Evolutionary conservation across 768 basidiomycete genomes (phyloP).

Genomic region (Lentinus brumalis): DNA sequence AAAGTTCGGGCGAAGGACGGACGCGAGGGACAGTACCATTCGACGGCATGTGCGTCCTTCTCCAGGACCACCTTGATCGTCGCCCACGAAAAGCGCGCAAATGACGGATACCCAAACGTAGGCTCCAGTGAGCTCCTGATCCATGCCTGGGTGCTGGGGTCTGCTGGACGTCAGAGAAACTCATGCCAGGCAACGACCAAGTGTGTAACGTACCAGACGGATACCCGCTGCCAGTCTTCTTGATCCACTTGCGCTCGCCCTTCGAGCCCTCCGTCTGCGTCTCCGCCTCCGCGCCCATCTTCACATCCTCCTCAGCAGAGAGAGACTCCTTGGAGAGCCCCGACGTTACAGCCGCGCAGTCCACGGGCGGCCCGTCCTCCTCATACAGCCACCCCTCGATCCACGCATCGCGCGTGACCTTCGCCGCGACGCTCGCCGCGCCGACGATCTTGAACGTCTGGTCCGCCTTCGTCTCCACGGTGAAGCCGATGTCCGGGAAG

Average conservation of each 20-base stretch:
- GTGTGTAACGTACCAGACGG: constrained; percentile 66
- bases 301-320: too few species aligned
- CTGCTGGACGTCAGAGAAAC: constrained; percentile 38
- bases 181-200: background rate
- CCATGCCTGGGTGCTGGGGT: constrained; percentile 93
- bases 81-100: constrained; percentile 95
- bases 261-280: background rate
- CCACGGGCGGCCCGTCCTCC: constrained; percentile 38
- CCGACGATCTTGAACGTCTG: constrained; percentile 96
- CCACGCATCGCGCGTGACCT: constrained; percentile 92
- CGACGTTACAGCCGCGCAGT: constrained; percentile 26
- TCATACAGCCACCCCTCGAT: constrained; percentile 85
- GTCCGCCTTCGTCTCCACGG: constrained; percentile 91
- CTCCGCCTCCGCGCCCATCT: constrained; percentile 1
- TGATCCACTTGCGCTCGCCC: constrained; percentile 32
- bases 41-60: constrained; percentile 72
- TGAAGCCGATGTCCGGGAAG: constrained; percentile 86
- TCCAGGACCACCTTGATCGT: constrained; percentile 87
- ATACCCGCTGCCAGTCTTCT: constrained; percentile 79
- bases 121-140: constrained; percentile 74
- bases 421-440: constrained; percentile 97
- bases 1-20: too few species aligned
- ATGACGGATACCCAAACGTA: constrained; percentile 88
- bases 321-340: constrained; percentile 6
- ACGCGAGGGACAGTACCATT: constrained; percentile 61